Conservation (phyloP, 495 filamentous ascomycete species). For the Aspergillus leporis region DNA sequence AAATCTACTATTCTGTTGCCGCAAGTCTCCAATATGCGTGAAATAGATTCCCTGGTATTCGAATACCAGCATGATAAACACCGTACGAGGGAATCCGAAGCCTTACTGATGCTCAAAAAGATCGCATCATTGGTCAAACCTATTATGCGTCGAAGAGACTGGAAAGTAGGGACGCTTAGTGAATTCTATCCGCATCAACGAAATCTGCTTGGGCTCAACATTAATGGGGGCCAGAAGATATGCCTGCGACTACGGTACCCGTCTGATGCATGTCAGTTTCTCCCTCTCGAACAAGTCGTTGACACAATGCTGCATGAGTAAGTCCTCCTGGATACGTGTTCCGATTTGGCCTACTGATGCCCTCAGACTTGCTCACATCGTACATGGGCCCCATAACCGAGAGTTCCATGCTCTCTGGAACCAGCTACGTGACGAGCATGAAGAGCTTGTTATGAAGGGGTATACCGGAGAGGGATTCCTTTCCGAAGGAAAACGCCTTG, state of each 20-base stretch:
- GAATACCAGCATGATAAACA: conserved; percentile 78
- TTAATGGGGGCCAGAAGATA: conserved; percentile 74
- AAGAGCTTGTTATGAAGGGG: conserved; percentile 71
- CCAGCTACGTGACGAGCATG: conserved; percentile 81
- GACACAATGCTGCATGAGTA: conserved; percentile 96
- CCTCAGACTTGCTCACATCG: conserved; percentile 73
- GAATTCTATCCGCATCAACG: conserved; percentile 81
- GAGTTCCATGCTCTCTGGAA: conserved; percentile 87
- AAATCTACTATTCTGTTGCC: not conserved
- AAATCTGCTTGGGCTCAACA: conserved; percentile 81
- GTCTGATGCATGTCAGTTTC: conserved; percentile 72
- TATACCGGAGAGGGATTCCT: conserved; percentile 94
- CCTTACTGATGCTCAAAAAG: conserved; percentile 78
- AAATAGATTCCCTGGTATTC: conserved; percentile 67
- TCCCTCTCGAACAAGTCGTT: conserved; percentile 74
- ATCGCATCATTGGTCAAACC: conserved; percentile 91
- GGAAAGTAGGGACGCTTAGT: conserved; percentile 75
- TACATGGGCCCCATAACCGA: conserved; percentile 77
- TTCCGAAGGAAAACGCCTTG: conserved; percentile 70
- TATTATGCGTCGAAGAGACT: conserved; percentile 84
- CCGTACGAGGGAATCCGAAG: conserved; percentile 72
- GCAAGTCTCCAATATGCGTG: conserved; percentile 50
- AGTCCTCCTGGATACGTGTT: conserved; percentile 17
- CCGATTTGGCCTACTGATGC: conserved; percentile 10
- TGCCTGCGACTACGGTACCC: conserved; percentile 81